Percentiles rank a stretch among this genome's conserved stretches.
Evolutionary conservation across 306 rosid species (phyloP).

Genomic region (Trifolium repens): DNA sequence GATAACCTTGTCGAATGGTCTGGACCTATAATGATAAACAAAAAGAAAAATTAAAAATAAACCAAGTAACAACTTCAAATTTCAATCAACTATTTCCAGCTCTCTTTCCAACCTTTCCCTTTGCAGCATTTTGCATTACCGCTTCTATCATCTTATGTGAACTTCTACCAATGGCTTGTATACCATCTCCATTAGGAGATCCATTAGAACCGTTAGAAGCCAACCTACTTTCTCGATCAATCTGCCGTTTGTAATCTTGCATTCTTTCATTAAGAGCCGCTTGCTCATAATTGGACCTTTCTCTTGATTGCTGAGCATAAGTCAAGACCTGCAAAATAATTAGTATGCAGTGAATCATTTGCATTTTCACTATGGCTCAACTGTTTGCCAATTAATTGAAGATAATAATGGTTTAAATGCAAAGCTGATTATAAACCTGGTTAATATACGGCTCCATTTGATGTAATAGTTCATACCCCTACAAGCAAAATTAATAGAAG

Average conservation of each 20-base stretch:
- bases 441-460: constrained; percentile 87
- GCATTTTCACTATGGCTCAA: constrained; percentile 30
- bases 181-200: constrained; percentile 98
- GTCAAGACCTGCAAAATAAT: constrained; percentile 82
- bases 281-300: constrained; percentile 97
- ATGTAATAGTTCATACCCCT: constrained; percentile 66
- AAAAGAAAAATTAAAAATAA: constrained; percentile 24
- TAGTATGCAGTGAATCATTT: constrained; percentile 35
- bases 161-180: constrained; percentile 99
- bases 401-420: neutral
- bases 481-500: constrained; percentile 43
- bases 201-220: constrained; percentile 89
- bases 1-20: constrained; percentile 99
- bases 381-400: constrained; percentile 14
- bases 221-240: constrained; percentile 98
- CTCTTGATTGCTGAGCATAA: constrained; percentile 98
- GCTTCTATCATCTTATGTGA: constrained; percentile 99
- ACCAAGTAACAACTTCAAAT: constrained; percentile 22
- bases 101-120: constrained; percentile 80
- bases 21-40: constrained; percentile 67
- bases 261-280: constrained; percentile 98
- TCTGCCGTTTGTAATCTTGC: constrained; percentile 96
- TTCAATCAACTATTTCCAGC: constrained; percentile 30
- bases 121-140: constrained; percentile 99
- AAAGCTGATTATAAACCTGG: constrained; percentile 65